Percentiles rank a stretch among this genome's conserved stretches.
These are phyloP conservation scores for Erodium chrysanthum DNA, from an alignment of 441 rosid genomes.

Conservation along the genomic window DNA sequence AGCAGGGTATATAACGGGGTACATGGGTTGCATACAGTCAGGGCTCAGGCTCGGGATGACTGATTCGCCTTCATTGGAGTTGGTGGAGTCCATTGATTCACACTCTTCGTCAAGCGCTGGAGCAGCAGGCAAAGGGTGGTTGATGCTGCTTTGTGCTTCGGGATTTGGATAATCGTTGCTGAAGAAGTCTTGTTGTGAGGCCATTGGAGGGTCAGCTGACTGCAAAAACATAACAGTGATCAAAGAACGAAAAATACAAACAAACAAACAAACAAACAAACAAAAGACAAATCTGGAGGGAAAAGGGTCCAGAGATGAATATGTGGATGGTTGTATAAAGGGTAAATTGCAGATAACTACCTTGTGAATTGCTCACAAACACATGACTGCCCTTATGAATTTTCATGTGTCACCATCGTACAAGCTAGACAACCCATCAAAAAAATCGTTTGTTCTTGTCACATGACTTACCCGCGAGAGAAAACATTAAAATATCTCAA, in stretches of 20 bases:
- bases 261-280: not conserved
- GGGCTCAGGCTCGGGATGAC: constrained; percentile 26
- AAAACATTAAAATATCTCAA: too few species aligned
- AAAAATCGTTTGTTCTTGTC: too few species aligned
- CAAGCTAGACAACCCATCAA: too few species aligned
- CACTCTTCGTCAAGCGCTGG: constrained; percentile 62
- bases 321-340: too few species aligned
- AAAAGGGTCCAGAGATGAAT: too few species aligned
- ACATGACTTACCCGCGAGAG: too few species aligned
- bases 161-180: constrained; percentile 26
- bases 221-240: constrained; percentile 23
- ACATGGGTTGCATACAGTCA: constrained; percentile 31
- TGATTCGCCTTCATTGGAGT: constrained; percentile 55
- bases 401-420: too few species aligned
- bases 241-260: not conserved
- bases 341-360: too few species aligned
- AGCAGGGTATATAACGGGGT: constrained; percentile 59
- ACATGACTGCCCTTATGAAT: too few species aligned
- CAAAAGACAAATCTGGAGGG: not conserved
- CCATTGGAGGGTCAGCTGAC: constrained; percentile 46
- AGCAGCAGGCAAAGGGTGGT: constrained; percentile 29
- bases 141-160: constrained; percentile 38
- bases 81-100: constrained; percentile 90
- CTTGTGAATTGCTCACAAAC: too few species aligned
- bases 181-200: constrained; percentile 39